Evolutionary conservation across 345 rosid genomes (phyloP).

Genomic region (Sisymbrium altissimum): DNA sequence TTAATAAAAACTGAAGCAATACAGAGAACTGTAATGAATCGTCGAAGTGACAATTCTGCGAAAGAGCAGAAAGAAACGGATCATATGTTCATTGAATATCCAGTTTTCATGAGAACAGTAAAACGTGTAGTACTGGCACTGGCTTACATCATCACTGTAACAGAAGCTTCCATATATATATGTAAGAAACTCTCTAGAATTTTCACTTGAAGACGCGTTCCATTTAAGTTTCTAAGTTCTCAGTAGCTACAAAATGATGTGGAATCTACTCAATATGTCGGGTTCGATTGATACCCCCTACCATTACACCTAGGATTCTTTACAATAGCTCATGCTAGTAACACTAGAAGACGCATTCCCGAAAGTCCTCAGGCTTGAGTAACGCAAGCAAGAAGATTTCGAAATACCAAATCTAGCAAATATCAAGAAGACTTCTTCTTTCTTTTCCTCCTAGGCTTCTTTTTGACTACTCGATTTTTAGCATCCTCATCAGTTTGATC

Average conservation of each 20-base stretch:
- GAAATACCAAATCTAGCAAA: neutral
- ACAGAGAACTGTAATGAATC: neutral
- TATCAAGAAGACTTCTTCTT: slow-evolving; percentile 15
- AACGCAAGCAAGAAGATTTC: neutral
- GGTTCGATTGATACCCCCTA: neutral
- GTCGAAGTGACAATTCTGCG: neutral
- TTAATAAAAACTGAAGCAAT: neutral
- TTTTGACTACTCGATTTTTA: neutral
- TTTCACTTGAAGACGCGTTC: neutral
- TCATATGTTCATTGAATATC: neutral
- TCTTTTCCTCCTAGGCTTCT: slow-evolving; percentile 31
- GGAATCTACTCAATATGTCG: slow-evolving; percentile 1
- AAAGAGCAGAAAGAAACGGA: neutral
- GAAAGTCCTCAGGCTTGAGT: neutral
- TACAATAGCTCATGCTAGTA: slow-evolving; percentile 11
- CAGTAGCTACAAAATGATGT: slow-evolving; percentile 13
- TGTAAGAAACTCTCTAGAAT: neutral
- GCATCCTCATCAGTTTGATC: slow-evolving; percentile 27
- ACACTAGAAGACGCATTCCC: neutral
- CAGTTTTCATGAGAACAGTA: neutral
- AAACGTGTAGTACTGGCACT: neutral
- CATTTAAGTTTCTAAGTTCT: neutral
- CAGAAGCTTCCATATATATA: neutral
- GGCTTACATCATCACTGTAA: slow-evolving; percentile 16
- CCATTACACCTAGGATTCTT: slow-evolving; percentile 8